phyloP scores from a whole-genome alignment of 108 stramenopile species.

The Licmophora abbreviata region DNA sequence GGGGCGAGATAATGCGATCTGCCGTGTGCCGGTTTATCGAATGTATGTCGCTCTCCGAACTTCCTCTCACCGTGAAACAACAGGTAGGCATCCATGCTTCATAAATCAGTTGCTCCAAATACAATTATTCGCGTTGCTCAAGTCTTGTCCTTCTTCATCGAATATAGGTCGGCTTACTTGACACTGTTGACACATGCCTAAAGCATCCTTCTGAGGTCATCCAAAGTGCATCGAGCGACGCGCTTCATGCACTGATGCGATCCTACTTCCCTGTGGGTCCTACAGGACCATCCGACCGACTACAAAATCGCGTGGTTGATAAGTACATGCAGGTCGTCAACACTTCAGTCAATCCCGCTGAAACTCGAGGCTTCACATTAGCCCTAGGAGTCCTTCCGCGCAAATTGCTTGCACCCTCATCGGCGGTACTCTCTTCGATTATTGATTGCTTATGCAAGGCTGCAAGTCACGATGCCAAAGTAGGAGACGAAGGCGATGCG shows the following conservation, averaged over 20 bases:
- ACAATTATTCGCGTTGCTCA: background rate
- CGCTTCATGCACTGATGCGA: slow-evolving; percentile 58
- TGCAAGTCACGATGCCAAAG: slow-evolving; percentile 42
- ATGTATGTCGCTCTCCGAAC: slow-evolving; percentile 60
- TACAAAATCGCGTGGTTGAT: slow-evolving; percentile 78
- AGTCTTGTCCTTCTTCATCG: background rate
- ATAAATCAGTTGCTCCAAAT: background rate
- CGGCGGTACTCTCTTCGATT: slow-evolving; percentile 38
- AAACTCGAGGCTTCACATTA: slow-evolving; percentile 85
- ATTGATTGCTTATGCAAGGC: slow-evolving; percentile 43
- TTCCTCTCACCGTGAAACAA: slow-evolving; percentile 66
- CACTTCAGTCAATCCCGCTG: slow-evolving; percentile 88
- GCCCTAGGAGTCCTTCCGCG: slow-evolving; percentile 87
- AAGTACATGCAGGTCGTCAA: slow-evolving; percentile 66
- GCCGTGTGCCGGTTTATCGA: slow-evolving; percentile 92
- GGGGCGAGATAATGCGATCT: slow-evolving; percentile 90
- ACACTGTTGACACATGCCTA: slow-evolving; percentile 87
- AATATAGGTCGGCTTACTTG: slow-evolving; percentile 71
- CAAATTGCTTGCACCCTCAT: slow-evolving; percentile 67
- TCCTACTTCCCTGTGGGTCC: slow-evolving; percentile 78
- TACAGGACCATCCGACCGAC: slow-evolving; percentile 74
- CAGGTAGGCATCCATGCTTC: slow-evolving; percentile 32
- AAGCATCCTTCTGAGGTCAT: slow-evolving; percentile 90
- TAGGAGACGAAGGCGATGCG: slow-evolving; percentile 85
- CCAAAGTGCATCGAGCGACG: slow-evolving; percentile 71